Evolutionary conservation across 208 protist genomes (phyloP), one percentile per base, ranked within the genome.

Genomic region (Trypanosoma melophagium): DNA sequence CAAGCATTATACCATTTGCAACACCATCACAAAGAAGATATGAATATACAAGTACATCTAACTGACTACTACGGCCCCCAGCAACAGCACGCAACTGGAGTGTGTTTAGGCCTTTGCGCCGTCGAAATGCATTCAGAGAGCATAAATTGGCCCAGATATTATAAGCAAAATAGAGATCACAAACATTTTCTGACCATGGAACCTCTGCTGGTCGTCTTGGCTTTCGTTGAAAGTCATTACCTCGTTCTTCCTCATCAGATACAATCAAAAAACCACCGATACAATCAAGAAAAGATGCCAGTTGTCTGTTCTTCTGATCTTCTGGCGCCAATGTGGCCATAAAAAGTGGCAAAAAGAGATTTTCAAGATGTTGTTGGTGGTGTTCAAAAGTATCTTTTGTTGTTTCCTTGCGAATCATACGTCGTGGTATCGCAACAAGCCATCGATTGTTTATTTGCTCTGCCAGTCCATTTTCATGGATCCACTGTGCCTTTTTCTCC

Each of bases 131-230:
- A 77, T 99, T 99, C 13, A 99, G 92, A 1, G 89, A 86, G 61
- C 79, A 78, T 9, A 99, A 65, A 81, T 99, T 99, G 16, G 98
- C 96, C 84, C 97, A 99, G 25, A 99, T 84, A 80, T 99, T 98
- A 80, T 98, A 99, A 40, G 77, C 72, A 55, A 94, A 85, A 74
- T 94, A 94, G 8, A 83, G 69, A 59, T 90, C 77, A 45, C 75
- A 79, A 22, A 97, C 86, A 53, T 95, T 98, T 83, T 99, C 99
- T 22, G 86, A 81, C 80, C 98, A 99, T 17, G 98, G 97, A 53
- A 99, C 97, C 72, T 99, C 98, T 17, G 87, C 83, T 2, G 87
- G 83, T 3, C 81, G 79, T 12, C 80, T 86, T 69, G 95, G 98
- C 40, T 96, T 79, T 19, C 73, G 61, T 38, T 90, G 80, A 69